A percentile compares a stretch with the other conserved stretches of the same genome.
phyloP scores from a whole-genome alignment of 2,329 filamentous ascomycete species.

The Phialophora expanda region DNA sequence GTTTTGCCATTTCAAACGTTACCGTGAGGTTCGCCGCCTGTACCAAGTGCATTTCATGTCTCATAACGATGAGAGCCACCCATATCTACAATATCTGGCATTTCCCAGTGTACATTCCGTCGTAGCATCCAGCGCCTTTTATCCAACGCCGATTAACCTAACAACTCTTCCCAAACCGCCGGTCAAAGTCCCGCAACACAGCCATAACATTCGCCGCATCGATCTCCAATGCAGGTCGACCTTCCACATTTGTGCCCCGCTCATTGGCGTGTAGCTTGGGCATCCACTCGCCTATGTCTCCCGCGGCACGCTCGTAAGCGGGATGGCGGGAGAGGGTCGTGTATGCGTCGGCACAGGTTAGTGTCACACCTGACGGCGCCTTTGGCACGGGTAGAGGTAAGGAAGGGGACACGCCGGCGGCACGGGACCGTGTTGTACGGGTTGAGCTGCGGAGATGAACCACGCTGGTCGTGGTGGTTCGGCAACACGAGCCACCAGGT shows the following conservation, averaged over 20 bases:
- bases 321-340: slow-evolving; percentile 78
- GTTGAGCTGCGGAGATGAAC: slow-evolving; percentile 32
- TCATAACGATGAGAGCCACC: neutral
- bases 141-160: slow-evolving; percentile 21
- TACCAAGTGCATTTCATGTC: neutral
- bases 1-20: neutral
- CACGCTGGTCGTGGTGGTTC: slow-evolving; percentile 39
- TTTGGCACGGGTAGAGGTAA: slow-evolving; percentile 43
- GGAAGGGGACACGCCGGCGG: slow-evolving; percentile 36
- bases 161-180: slow-evolving; percentile 64
- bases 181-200: slow-evolving; percentile 80
- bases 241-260: slow-evolving; percentile 37
- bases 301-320: slow-evolving; percentile 73
- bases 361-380: slow-evolving; percentile 55
- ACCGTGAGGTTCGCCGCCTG: neutral
- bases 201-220: slow-evolving; percentile 85
- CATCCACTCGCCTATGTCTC: slow-evolving; percentile 77
- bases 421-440: slow-evolving; percentile 37
- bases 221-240: slow-evolving; percentile 70
- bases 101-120: neutral
- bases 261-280: slow-evolving; percentile 69
- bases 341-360: slow-evolving; percentile 78
- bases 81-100: neutral
- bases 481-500: slow-evolving; percentile 34
- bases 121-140: neutral